Evolutionary conservation across 1,284 basidiomycete genomes (phyloP), one percentile per base, ranked within the genome.

Genomic region (Clitocybe nebularis): DNA sequence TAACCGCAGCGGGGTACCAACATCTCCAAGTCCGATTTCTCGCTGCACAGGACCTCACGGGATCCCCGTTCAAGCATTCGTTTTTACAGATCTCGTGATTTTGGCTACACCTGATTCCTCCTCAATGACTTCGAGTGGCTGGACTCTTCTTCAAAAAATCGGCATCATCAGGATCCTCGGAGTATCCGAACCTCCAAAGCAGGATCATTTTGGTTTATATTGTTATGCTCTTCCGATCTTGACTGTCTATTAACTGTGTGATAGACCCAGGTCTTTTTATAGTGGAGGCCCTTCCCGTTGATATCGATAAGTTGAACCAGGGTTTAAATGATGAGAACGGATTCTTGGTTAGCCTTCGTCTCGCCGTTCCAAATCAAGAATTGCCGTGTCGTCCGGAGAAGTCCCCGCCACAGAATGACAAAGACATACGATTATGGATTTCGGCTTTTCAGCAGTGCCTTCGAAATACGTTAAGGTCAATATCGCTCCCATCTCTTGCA

Each of bases 71-170:
- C 74, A 79, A 52, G 71, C 72, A 32, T 74, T 87, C 41, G 69
- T 89, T 5, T 88, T 90, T 58, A 78, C 78, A 26, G 87, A 90
- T 64, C 52, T 89, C 25, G 58, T 88, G 16, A 52, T 89, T 21
- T 55, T 88, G 14, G 69, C 74, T 11, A 62, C 62, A 20, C 60
- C 60, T 7, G 52, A 45, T 30, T 63, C 55, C 47, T 55, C 41
- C 36, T 51, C 54, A 17, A 40, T 53, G 37, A 56, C 51, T 24
- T 43, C 47, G 10, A 58, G 61, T 11, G 50, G 63, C 20, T 79
- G 74, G 69, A 61, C 59, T 3, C 60, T 80, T 4, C 53, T 79
- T 6, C 68, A 75, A 1, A 65, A 69, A 11, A 57, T 78, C 16
- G 85, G 86, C 0, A 51, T 84, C 8, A 69, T 75, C 11, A 69